Base-by-base conservation (phyloP, 2,329 filamentous ascomycete species). In the Ophiostoma sp. region DNA sequence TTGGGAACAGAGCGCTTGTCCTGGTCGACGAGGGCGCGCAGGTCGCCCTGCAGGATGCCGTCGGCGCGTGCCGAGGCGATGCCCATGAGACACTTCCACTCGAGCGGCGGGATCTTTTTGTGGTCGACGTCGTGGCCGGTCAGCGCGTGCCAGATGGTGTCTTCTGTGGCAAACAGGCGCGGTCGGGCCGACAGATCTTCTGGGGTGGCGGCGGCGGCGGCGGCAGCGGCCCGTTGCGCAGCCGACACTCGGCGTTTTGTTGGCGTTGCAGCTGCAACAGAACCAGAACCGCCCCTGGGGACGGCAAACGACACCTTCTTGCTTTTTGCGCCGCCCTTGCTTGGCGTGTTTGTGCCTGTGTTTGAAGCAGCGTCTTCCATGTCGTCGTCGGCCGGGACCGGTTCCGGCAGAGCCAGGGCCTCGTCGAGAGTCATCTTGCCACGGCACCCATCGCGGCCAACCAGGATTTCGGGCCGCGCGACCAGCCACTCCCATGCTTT, bases 1-100 rank as follows among this genome's bases (percentile, higher is more conserved):
- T 85, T 87, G 2, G 87, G 87, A 1, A 89, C 82, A 1, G 87
- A 89, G 68, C 87, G 83, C 75, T 89, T 89, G 76, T 89, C 87
- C 76, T 89, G 87, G 31, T 83, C 82, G 15, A 86, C 85, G 0
- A 87, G 78, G 27, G 83, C 82, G 20, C 85, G 84, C 33, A 89
- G 80, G 71, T 89, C 86, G 57, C 85, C 85, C 77, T 89, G 87
- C 17, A 88, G 78, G 62, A 89, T 88, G 4, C 87, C 87, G 6
- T 83, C 78, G 8, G 81, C 79, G 68, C 82, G 84, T 17, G 81
- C 82, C 0, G 84, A 84, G 27, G 86, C 86, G 69, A 89, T 87
- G 23, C 84, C 85, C 23, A 86, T 79, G 10, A 89, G 80, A 2
- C 85, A 81, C 73, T 83, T 81, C 86, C 86, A 89, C 77, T 88